phyloP scores from a whole-genome alignment of 495 filamentous ascomycete species.

The Parmelia sp. region DNA sequence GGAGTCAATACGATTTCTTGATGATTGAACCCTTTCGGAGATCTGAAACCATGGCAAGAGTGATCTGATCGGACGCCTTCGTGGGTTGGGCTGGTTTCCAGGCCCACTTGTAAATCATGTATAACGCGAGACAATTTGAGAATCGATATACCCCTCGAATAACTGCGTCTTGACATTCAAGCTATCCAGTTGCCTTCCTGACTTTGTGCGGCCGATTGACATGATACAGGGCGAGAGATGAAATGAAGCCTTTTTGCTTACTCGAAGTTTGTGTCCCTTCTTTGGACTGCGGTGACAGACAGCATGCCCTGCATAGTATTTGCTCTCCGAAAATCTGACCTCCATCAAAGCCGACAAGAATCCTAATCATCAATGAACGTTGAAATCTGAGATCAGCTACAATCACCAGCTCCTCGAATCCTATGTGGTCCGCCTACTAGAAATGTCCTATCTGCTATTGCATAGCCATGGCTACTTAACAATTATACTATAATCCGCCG shows the following conservation, averaged over 20 bases:
- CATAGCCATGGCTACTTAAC: not conserved
- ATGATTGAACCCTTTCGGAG: not conserved
- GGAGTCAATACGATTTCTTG: no score
- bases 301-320: not conserved
- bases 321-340: not conserved
- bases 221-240: not conserved
- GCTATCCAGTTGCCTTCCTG: not conserved
- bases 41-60: not conserved
- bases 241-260: not conserved
- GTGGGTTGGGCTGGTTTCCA: not conserved
- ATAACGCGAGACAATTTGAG: not conserved
- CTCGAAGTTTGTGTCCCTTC: no score
- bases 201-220: not conserved
- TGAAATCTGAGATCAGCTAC: not conserved
- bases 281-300: not conserved
- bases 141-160: not conserved
- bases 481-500: no score
- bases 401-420: not conserved
- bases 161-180: not conserved
- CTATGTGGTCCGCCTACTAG: not conserved
- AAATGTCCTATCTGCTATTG: not conserved
- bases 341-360: not conserved
- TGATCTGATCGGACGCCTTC: not conserved
- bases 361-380: no score
- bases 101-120: not conserved